Percentiles rank a stretch among this genome's conserved stretches.
phyloP scores from a whole-genome alignment of 2,329 filamentous ascomycete species.

The Coniochaeta sp. region DNA sequence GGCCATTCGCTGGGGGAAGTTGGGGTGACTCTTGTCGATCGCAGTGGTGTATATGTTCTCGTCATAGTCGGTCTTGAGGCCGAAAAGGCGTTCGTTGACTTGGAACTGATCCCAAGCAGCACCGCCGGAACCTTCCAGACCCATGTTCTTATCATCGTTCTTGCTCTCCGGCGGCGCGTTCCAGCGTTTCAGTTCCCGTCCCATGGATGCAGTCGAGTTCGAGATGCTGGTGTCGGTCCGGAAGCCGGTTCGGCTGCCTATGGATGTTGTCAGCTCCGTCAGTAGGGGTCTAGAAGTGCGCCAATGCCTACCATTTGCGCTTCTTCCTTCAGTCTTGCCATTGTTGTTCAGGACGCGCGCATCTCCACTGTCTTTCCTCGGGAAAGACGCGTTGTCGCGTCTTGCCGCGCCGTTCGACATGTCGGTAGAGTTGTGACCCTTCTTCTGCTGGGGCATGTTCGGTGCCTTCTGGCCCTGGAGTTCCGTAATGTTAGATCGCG shows the following conservation, averaged over 20 bases:
- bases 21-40: slow-evolving; percentile 77
- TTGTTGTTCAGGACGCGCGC: slow-evolving; percentile 18
- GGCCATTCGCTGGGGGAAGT: slow-evolving; percentile 71
- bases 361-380: slow-evolving; percentile 23
- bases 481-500: slow-evolving; percentile 20
- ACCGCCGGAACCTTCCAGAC: slow-evolving; percentile 56
- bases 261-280: slow-evolving; percentile 6
- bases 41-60: slow-evolving; percentile 91
- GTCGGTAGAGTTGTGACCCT: slow-evolving; percentile 19
- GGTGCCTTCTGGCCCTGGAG: slow-evolving; percentile 22
- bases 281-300: slow-evolving; percentile 6
- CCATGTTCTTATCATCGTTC: slow-evolving; percentile 55
- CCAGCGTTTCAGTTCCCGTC: slow-evolving; percentile 78
- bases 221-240: slow-evolving; percentile 87
- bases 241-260: slow-evolving; percentile 64
- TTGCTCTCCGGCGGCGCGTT: slow-evolving; percentile 59
- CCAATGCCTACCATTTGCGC: slow-evolving; percentile 29
- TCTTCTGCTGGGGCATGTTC: slow-evolving; percentile 27
- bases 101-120: slow-evolving; percentile 87
- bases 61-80: slow-evolving; percentile 82
- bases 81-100: slow-evolving; percentile 80
- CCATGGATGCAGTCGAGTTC: slow-evolving; percentile 58
- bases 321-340: slow-evolving; percentile 27
- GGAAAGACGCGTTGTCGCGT: slow-evolving; percentile 24
- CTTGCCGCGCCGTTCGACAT: slow-evolving; percentile 20